These are phyloP conservation scores for Blastobotrys capitulatus DNA, from an alignment of 1,139 yeast genomes.

Conservation along the genomic window DNA sequence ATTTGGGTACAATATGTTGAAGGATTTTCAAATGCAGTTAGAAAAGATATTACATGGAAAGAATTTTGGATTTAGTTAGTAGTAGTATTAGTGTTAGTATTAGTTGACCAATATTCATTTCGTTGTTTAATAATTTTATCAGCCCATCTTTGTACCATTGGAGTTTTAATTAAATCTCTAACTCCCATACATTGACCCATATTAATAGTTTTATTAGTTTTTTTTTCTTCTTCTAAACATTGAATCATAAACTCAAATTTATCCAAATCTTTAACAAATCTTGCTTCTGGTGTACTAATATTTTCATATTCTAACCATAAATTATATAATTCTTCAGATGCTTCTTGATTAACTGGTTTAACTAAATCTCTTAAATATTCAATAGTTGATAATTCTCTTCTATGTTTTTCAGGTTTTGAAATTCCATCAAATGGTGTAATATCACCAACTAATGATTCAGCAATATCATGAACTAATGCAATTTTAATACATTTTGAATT, in stretches of 20 bases:
- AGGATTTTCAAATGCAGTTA: constrained; percentile 91
- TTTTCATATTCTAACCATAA: constrained; percentile 92
- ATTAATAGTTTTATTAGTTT: constrained; percentile 48
- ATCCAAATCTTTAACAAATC: constrained; percentile 89
- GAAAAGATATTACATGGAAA: constrained; percentile 77
- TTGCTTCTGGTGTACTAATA: constrained; percentile 74
- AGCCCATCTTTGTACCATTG: constrained; percentile 66
- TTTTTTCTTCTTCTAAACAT: constrained; percentile 80
- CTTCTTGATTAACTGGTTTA: constrained; percentile 56
- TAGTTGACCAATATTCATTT: constrained; percentile 36
- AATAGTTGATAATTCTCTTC: constrained; percentile 74
- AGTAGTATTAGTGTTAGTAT: not conserved
- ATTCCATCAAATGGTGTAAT: constrained; percentile 54
- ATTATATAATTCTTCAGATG: constrained; percentile 61
- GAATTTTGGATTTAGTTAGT: constrained; percentile 49
- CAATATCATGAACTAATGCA: constrained; percentile 88
- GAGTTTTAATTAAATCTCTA: constrained; percentile 58
- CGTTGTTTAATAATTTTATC: constrained; percentile 61
- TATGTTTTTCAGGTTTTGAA: constrained; percentile 65
- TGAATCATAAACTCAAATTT: constrained; percentile 89
- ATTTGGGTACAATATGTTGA: constrained; percentile 93
- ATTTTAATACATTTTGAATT: constrained; percentile 66
- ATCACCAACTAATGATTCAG: constrained; percentile 91
- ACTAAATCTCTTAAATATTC: constrained; percentile 58
- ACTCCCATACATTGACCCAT: constrained; percentile 68